Base-by-base conservation (phyloP, 257 asterid species). In the Solanum gandarillasii region DNA sequence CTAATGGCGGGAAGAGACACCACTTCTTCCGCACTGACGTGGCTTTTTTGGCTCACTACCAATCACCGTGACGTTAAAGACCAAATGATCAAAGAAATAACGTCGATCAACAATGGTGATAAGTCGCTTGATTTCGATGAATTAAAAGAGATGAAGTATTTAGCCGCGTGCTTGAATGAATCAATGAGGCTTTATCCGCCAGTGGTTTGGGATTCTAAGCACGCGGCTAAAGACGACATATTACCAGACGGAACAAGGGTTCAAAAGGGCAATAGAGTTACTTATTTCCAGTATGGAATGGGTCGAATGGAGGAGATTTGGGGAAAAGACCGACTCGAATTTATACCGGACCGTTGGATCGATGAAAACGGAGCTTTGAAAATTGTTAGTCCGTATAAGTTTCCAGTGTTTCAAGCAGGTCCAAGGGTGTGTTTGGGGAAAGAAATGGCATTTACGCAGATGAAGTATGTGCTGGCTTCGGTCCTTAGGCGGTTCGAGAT, bases 111-210 rank as follows among this genome's bases (percentile, higher is more conserved):
- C 58, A 76, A 38, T 12, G 83, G 83, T 0, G 34, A 76, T 3
- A 76, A 38, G 58, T 9, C 83, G 1, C 83, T 76, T 16, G 58
- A 11, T 12, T 76, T 76, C 2, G 83, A 76, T 18, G 58, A 76
- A 5, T 76, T 94, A 89, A 94, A 90, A 74, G 92, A 87, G 20
- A 93, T 93, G 97, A 88, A 91, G 6, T 91, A 83, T 21, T 21
- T 90, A 0, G 91, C 91, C 84, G 99, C 98, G 0, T 95, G 98
- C 46, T 29, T 96, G 39, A 93, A 94, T 23, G 99, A 96, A 39
- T 90, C 95, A 1, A 91, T 96, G 96, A 89, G 99, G 90, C 97
- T 96, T 3, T 96, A 96, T 68, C 99, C 99, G 4, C 99, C 99
- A 27, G 99, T 96, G 87, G 98, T 91, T 67, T 96, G 98, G 98